phyloP scores from a whole-genome alignment of 331 rosid species.

The Prunus yedoensis region DNA sequence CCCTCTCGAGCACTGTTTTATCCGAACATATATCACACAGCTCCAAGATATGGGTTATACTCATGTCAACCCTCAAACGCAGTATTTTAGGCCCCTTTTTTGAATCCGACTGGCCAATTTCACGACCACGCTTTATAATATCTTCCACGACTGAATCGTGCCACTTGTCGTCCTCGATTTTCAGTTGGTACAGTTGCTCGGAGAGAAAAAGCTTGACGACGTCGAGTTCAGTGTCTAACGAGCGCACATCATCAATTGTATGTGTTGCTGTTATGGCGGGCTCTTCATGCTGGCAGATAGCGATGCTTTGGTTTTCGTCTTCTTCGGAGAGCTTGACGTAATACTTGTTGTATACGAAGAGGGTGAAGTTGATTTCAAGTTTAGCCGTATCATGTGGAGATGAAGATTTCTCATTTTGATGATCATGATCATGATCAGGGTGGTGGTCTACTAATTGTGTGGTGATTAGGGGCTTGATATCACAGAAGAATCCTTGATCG shows the following conservation, averaged over 20 bases:
- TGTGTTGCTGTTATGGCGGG: background rate
- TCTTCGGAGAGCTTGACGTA: background rate
- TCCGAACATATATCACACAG: background rate
- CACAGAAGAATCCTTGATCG: background rate
- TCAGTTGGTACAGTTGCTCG: background rate
- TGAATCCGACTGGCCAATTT: background rate
- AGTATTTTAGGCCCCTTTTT: background rate
- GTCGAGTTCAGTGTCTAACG: background rate
- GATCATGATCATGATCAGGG: too few relatives aligned
- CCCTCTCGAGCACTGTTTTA: background rate
- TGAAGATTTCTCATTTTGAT: too few relatives aligned
- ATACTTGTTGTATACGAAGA: background rate
- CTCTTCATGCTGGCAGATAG: background rate
- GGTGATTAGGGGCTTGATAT: background rate
- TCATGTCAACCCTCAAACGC: constrained; percentile 1
- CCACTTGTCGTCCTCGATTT: background rate
- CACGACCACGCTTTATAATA: background rate
- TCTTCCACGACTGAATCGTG: background rate
- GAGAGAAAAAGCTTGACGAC: background rate
- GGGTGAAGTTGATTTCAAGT: background rate
- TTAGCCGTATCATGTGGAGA: background rate
- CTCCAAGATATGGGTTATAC: background rate
- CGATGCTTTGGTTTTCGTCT: background rate
- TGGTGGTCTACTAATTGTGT: background rate
- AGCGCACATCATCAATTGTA: background rate